Evolutionary conservation across 305 asterid species (phyloP), one percentile per base, ranked within the genome.

Genomic region (Withania somnifera): DNA sequence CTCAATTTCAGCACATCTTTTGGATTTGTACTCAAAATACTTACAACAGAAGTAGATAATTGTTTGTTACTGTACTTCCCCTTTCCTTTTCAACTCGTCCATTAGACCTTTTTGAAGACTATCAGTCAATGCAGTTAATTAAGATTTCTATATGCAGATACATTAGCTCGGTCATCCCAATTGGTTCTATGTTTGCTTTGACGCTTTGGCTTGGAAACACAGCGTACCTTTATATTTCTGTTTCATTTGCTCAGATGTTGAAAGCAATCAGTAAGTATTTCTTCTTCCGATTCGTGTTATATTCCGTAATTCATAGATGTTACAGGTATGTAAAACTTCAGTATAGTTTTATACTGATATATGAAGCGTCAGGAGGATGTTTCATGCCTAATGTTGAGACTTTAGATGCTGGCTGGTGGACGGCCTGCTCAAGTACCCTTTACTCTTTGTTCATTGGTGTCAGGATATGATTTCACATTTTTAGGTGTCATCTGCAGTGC

Each of bases 151-250:
- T 81, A 20, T 20, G 52, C 93, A 94, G 98, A 89, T 94, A 94
- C 86, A 78, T 92, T 67, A 85, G 90, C 20, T 94, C 97, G 2
- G 98, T 94, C 77, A 82, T 94, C 71, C 98, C 98, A 64, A 95
- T 95, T 87, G 97, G 97, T 51, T 97, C 97, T 17, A 95, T 93
- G 98, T 95, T 95, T 85, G 97, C 98, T 53, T 89, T 95, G 98
- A 95, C 98, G 22, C 98, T 93, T 79, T 95, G 98, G 98, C 96
- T 95, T 17, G 98, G 98, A 84, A 95, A 95, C 91, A 95, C 98
- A 20, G 98, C 97, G 81, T 95, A 95, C 91, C 98, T 95, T 83
- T 95, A 95, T 88, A 95, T 93, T 83, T 95, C 98, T 32, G 98
- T 95, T 87, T 82, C 98, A 52, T 95, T 95, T 91, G 97, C 98